Conservation (phyloP, 164 flowering plant genomes). For the Cinnamomum chago region DNA sequence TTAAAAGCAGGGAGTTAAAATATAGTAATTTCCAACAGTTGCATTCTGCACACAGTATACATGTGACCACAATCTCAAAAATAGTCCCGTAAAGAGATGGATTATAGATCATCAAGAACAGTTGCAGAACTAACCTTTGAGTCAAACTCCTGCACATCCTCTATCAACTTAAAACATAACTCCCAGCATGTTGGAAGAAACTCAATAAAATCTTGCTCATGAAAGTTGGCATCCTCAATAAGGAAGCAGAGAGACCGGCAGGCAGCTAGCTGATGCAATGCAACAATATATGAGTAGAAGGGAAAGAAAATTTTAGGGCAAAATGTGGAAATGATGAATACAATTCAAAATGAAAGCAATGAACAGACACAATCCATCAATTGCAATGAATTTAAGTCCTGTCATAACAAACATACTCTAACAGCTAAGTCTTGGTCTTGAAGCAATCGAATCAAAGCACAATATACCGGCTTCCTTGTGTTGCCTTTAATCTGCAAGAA, state of each 20-base stretch:
- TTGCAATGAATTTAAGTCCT: not conserved
- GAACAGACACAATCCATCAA: not conserved
- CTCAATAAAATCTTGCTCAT: constrained; percentile 57
- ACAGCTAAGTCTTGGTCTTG: constrained; percentile 80
- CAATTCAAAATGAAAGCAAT: not conserved
- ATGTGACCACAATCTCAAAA: not conserved
- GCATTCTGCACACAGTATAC: not conserved
- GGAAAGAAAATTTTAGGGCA: not conserved
- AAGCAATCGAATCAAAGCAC: constrained; percentile 78
- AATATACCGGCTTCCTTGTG: constrained; percentile 69
- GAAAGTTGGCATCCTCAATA: constrained; percentile 83
- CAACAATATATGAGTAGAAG: not conserved
- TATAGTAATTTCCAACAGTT: not conserved
- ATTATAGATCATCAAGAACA: not conserved
- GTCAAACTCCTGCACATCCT: constrained; percentile 90
- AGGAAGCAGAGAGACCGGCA: constrained; percentile 73
- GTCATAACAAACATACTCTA: constrained; percentile 46
- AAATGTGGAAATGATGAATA: not conserved
- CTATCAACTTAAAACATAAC: constrained; percentile 75
- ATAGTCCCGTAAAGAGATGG: not conserved
- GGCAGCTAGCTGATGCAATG: constrained; percentile 71
- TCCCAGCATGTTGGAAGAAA: constrained; percentile 85
- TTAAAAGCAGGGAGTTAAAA: not conserved
- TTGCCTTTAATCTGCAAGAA: constrained; percentile 78
- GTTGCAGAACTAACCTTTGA: constrained; percentile 59